Evolutionary conservation across 139 green algal genomes (phyloP), one percentile per base, ranked within the genome.

Genomic region (Coelastrella sp.): DNA sequence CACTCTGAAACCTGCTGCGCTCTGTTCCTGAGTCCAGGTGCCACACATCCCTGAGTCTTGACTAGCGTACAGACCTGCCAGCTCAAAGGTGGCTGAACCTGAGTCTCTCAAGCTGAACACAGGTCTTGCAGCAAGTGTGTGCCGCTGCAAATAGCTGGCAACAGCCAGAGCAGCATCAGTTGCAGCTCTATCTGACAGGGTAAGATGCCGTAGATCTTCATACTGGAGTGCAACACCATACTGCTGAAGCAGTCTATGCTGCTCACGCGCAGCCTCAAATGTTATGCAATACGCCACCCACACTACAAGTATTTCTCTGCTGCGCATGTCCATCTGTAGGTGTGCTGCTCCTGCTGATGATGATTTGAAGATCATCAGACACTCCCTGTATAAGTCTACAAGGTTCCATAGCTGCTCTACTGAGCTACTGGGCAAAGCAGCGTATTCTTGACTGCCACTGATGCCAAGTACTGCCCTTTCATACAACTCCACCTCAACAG

Each of bases 261-360:
- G 67, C 9, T n/a, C n/a, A n/a, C 23, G 67, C 13, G 17, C 59
- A 17, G 75, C 78, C 2, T 66, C 40, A 27, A 89, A 80, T 11
- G 50, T 66, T 0, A 90, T 37, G 88, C 91, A 94, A 75, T 88
- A 89, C 0, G 79, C 86, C 7, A 81, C 57, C 89, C 89, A 94
- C 57, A 66, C 63, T 41, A 92, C 77, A 64, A 93, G 81, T 35
- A 87, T 0, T 80, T 89, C 64, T 25, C 89, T 83, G 86, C 87
- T 90, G 83, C 83, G 87, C 15, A 91, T 87, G 66, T 92, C 91
- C 40, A 68, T 53, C 75, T 81, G 71, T 69, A 88, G 78, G 40
- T 68, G 73, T 9, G 74, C 76, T 43, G 40, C 71, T 0, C 6
- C 30, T 86, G 81, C 63, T 83, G 3, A 4, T 51, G 34, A 23